Evolutionary conservation across 1,284 basidiomycete species (phyloP), one percentile per base, ranked within the genome.

Genomic region (Malassezia nana): DNA sequence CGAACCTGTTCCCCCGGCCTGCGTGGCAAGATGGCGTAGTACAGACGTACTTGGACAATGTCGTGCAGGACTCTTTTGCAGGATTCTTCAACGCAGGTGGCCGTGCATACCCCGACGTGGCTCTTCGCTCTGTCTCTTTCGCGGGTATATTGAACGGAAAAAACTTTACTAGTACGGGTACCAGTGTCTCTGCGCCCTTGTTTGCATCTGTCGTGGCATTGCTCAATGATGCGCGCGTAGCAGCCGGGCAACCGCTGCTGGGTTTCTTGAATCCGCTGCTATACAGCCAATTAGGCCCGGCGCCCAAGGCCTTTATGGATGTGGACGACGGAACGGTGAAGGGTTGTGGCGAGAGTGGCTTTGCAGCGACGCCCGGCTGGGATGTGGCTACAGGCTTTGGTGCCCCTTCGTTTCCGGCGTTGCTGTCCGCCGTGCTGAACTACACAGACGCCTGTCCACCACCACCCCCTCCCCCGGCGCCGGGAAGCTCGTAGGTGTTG

Each of bases 21-120:
- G 12, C 46, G 0, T 85, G 81, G 63, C 83, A 85, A 69, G 58
- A 78, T 2, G 26, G 49, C 3, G 79, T 79, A n/a, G 82, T 84
- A 74, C 13, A 79, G 80, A 9, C 68, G 2, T 85, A 81, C 76
- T 60, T 84, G 16, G 75, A 50, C 16, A 66, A 62, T 30, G 82
- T 20, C 35, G 35, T 38, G 1, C 80, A 12, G 75, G 8, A 65
- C 29, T 79, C 77, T 15, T 78, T 79, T 64, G 57, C 74, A 30
- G 82, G 81, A 6, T 75, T 78, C 35, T 80, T 76, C 58, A 83
- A 82, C 68, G 67, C 75, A 18, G 74, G 74, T 5, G 82, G 83
- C 12, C 77, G 83, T 35, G 83, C 79, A 0, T 84, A 83, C 66
- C 84, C 84, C 16, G 84, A 85, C 65, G 76, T 86, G 20, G 75